These are phyloP conservation scores for Neurospora terricola DNA, from an alignment of 495 filamentous ascomycete genomes.

Conservation along the genomic window DNA sequence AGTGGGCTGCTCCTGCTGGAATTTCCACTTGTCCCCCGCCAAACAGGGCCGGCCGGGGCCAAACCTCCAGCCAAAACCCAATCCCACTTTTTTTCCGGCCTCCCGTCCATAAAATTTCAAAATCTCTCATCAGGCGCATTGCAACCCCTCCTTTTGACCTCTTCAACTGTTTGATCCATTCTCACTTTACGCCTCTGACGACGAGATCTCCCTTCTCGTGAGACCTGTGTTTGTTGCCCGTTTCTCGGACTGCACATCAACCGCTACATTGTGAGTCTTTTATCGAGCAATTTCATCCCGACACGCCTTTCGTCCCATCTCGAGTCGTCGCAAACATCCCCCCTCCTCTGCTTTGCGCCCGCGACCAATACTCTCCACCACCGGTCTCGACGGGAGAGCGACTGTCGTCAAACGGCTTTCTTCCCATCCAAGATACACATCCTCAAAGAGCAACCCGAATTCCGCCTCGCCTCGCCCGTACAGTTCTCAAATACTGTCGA, in stretches of 20 bases:
- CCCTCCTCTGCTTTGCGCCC: neutral
- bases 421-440: neutral
- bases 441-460: neutral
- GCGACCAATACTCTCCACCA: neutral
- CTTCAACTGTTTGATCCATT: neutral
- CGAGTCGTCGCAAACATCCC: neutral
- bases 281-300: neutral
- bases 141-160: neutral
- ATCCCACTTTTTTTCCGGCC: neutral
- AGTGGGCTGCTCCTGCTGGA: neutral
- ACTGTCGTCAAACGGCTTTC: neutral
- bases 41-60: neutral
- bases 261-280: neutral
- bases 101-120: neutral
- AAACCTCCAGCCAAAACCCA: neutral
- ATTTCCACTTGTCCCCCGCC: neutral
- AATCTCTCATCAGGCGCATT: neutral
- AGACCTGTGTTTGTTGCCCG: neutral
- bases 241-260: neutral
- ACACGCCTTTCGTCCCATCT: neutral
- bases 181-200: neutral
- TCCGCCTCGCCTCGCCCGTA: neutral
- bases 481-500: constrained; percentile 1
- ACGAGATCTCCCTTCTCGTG: neutral
- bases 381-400: neutral